Evolutionary conservation across 129 eudicot species (phyloP), one percentile per base, ranked within the genome.

Genomic region (Escallonia rubra): DNA sequence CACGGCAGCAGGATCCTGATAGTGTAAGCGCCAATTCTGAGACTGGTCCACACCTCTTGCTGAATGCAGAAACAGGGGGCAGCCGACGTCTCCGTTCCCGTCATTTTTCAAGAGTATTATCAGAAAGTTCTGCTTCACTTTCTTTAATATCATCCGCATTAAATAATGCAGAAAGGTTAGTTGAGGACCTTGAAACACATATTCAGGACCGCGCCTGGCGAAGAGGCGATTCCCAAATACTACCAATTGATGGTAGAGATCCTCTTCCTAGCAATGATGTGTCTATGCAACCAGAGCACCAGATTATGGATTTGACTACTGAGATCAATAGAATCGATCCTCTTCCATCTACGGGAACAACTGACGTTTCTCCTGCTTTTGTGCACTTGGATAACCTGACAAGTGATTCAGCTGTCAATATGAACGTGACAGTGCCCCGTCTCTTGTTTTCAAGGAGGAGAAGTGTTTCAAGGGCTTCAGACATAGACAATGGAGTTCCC

Each of bases 121-220:
- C 91, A 4, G 96, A 90, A 72, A 84, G 81, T 80, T 88, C 95
- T 41, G 93, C 93, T 70, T 90, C 91, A 41, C 90, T 90, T 52
- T 81, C 96, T 69, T 79, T 88, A 11, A 82, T 86, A 59, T 89
- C 96, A 1, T 81, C 90, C 40, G 96, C 85, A 2, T 70, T 89
- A 46, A 81, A 71, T 70, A 81, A 83, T 70, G 89, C 87, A 14
- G 90, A 86, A 66, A 78, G 95, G 67, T 67, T 86, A 52, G 86
- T 90, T 77, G 88, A 84, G 63, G 88, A 90, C 69, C 73, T 86
- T 42, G 88, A 83, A 68, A 72, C 86, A 8, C 79, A 71, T 64
- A 81, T 90, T 47, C 75, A 76, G 44, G 83, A 81, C 68, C 78
- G 83, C 57, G 76, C 81, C 16, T 64, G 65, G 61, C 69, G 80